Conservation (phyloP, 2,329 filamentous ascomycete species). For the Pseudopyricularia cyperi region DNA sequence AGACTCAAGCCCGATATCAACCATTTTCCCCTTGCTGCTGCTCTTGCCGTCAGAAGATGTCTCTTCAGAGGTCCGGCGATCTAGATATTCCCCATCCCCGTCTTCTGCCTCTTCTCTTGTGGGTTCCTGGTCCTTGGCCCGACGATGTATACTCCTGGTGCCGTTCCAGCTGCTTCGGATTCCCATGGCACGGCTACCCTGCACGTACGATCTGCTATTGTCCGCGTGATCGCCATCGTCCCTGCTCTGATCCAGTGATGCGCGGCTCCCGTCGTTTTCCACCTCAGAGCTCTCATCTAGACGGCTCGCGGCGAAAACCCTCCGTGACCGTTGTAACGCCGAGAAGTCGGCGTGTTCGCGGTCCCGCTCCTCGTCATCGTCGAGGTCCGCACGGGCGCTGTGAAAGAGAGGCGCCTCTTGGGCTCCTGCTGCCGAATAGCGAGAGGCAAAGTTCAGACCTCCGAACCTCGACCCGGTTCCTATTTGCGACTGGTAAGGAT, state of each 20-base stretch:
- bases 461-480: conserved; percentile 57
- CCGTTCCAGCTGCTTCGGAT: conserved; percentile 56
- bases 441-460: conserved; percentile 58
- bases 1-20: conserved; percentile 74
- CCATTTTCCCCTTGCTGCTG: conserved; percentile 52
- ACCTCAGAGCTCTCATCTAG: conserved; percentile 77
- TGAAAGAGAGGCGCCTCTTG: conserved; percentile 90
- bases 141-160: conserved; percentile 26
- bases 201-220: conserved; percentile 27
- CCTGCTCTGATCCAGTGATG: conserved; percentile 38
- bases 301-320: conserved; percentile 74
- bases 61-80: conserved; percentile 16
- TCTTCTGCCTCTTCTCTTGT: conserved; percentile 17
- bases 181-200: conserved; percentile 33
- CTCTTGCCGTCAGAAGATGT: conserved; percentile 9
- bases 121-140: conserved; percentile 7
- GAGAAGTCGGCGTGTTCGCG: conserved; percentile 89
- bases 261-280: conserved; percentile 55
- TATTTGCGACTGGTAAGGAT: conserved; percentile 58
- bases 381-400: conserved; percentile 81
- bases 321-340: conserved; percentile 76
- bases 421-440: conserved; percentile 47
- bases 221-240: conserved; percentile 27
- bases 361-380: conserved; percentile 83
- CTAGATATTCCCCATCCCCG: conserved; percentile 9